Base-by-base conservation (phyloP, 805 yeast genomes). In the Diddensiella santjacobensis region DNA sequence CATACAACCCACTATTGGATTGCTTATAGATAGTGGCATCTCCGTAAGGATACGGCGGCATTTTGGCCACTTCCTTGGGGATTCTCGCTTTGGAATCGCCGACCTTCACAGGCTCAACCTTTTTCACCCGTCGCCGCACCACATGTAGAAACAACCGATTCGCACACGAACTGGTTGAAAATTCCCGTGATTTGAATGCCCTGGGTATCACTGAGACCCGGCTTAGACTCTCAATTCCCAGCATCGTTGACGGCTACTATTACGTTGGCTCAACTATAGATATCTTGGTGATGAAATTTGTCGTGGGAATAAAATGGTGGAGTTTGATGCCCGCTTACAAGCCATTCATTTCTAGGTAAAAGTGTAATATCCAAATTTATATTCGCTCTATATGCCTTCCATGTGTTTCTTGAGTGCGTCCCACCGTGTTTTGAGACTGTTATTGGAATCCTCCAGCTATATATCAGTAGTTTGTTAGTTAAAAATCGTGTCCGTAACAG, bases 1-100 rank as follows among this genome's bases (percentile, higher is more conserved):
- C 99, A 64, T 78, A 91, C 37, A 93, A 74, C 3, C 98, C 99
- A 44, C 83, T 71, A 65, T 91, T 87, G 57, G 90, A 81, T 68
- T 89, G 84, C 64, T 89, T 89, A 72, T 81, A 91, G 52, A 80
- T 75, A 45, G 72, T 69, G 2, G 96, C 76, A 50, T 85, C 89
- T 22, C 91, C 91, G 67, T 83, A 91, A 45, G 86, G 83, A 63
- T 85, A 85, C 6, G 73, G 81, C 8, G 93, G 93, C 55, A 72
- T 72, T 41, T 71, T 55, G 22, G 60, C 56, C 23, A 63, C 66
- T 49, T 68, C 64, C 36, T 64, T 64, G 23, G 85, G 83, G n/a
- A 63, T 58, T 18, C 52, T 42, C 3, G 53, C 54, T 22, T 48
- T 54, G 3, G 68, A 62, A 55, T 80, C 86, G 33, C 87, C 87